phyloP scores from a whole-genome alignment of 2,329 filamentous ascomycete species.

The Chrysoporthe deuterocubensis region DNA sequence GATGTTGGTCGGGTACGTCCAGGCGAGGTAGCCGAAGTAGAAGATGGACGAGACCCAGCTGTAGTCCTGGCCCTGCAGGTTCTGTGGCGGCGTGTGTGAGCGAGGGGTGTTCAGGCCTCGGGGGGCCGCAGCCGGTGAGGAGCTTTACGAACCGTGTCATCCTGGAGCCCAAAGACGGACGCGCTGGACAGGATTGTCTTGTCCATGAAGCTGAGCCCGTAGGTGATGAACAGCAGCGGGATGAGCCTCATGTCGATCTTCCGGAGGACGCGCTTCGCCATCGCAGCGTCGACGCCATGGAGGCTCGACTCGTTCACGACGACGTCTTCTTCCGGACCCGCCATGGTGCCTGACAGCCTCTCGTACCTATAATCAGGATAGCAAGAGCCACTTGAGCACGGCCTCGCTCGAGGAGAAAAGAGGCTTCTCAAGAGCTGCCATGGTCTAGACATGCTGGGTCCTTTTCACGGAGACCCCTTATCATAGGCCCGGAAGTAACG shows the following conservation, averaged over 20 bases:
- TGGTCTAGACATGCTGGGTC: conserved; percentile 14
- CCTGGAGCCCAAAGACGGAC: conserved; percentile 57
- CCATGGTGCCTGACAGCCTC: conserved; percentile 17
- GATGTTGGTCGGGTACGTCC: conserved; percentile 46
- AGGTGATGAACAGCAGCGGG: conserved; percentile 60
- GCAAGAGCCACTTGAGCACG: not conserved
- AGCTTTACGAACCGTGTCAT: conserved; percentile 45
- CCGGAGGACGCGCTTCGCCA: conserved; percentile 46
- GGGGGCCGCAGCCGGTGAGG: not conserved
- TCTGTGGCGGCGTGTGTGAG: conserved; percentile 10
- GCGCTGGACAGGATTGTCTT: conserved; percentile 62
- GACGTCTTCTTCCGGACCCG: conserved; percentile 14
- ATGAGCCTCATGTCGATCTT: conserved; percentile 62
- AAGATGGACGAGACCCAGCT: conserved; percentile 52
- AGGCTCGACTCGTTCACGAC: conserved; percentile 14
- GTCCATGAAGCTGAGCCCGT: conserved; percentile 66
- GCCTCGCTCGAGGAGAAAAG: not conserved
- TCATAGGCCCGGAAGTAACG: conserved; percentile 12
- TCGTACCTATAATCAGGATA: conserved; percentile 16
- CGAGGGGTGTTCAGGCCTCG: not conserved
- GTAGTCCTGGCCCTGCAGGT: conserved; percentile 49
- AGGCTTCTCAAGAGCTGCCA: conserved; percentile 16
- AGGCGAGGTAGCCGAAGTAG: conserved; percentile 47
- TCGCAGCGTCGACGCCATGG: conserved; percentile 26
- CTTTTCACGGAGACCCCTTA: conserved; percentile 1